Conservation (phyloP, 371 early-diverging fungal species). For the Nematocida ausubeli region DNA sequence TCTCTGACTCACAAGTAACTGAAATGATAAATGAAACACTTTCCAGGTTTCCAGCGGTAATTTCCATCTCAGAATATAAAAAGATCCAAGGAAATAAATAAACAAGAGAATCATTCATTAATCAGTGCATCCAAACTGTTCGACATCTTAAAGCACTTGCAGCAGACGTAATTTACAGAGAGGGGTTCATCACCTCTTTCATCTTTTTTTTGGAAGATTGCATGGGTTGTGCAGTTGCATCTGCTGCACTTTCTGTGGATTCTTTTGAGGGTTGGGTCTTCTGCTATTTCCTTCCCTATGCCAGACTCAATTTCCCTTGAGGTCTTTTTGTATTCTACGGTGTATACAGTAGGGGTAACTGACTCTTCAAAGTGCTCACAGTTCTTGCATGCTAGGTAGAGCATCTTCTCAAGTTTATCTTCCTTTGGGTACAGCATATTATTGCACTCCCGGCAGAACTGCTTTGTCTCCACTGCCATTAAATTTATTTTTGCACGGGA, state of each 20-base stretch:
- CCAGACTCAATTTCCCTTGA: constrained; percentile 69
- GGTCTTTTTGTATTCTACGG: constrained; percentile 20
- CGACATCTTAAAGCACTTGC: constrained; percentile 67
- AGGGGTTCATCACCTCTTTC: constrained; percentile 78
- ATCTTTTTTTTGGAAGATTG: constrained; percentile 82
- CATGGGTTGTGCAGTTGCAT: constrained; percentile 73
- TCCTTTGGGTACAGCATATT: constrained; percentile 91
- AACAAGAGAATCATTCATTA: not conserved
- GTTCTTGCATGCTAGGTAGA: constrained; percentile 84
- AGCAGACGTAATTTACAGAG: constrained; percentile 83
- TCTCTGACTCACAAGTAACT: not conserved
- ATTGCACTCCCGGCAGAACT: constrained; percentile 72
- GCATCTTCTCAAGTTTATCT: constrained; percentile 71
- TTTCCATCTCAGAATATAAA: constrained; percentile 1
- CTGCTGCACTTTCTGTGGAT: constrained; percentile 71
- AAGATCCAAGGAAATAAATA: constrained; percentile 10
- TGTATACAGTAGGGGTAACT: constrained; percentile 75
- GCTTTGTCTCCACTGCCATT: constrained; percentile 32
- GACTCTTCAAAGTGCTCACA: constrained; percentile 81
- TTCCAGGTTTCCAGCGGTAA: not conserved
- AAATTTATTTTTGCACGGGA: constrained; percentile 1
- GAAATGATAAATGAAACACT: constrained; percentile 17
- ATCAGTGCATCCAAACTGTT: constrained; percentile 21
- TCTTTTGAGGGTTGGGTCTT: constrained; percentile 77
- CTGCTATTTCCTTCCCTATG: constrained; percentile 72